Evolutionary conservation across 176 grass and related monocot species (phyloP), one percentile per base, ranked within the genome.

Genomic region (Phoenix roebelenii): DNA sequence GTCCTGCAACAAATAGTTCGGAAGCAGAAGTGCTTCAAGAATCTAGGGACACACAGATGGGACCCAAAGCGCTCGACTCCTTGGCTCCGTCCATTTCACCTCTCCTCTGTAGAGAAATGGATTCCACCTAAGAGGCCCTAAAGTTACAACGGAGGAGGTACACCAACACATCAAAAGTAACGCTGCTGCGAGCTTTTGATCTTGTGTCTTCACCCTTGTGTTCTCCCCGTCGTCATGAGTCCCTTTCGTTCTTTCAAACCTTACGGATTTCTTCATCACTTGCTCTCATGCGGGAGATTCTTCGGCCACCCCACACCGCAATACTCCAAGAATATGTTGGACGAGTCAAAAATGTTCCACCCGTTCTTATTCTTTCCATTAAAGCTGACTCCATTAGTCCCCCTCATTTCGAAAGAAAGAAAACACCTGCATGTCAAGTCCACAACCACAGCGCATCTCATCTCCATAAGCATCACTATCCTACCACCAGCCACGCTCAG

Each of bases 261-360:
- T 39, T 68, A 54, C 68, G 18, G 67, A 76, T 74, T 73, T 74
- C 74, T 61, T 74, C 50, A 59, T 74, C 28, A 30, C 28, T 81
- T 62, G 55, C 69, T 81, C 81, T 70, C 55, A 70, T 74, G 9
- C 7, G 22, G 69, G 71, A 81, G 59, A 74, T 81, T 73, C 77
- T 61, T 65, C 54, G 54, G 69, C 65, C 59, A 77, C 55, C 69
- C 61, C 56, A 57, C 78, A 60, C 35, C 49, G 66, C 84, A 74
- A 87, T 65, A 67, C 79, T 82, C 81, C 75, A 79, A 87, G 79
- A 74, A 82, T 82, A 71, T 72, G 70, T 71, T 18, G 56, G 32
- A 17, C 16, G 15, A 39, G 58, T 60, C 58, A 60, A 60, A 30
- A 26, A 18, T 44, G 35, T 60, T 60, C 26, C 58, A 60, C 58